Percentiles rank a stretch among this genome's conserved stretches.
These are phyloP conservation scores for Lepiota brunneoincarnata DNA, from an alignment of 768 basidiomycete genomes.

Conservation along the genomic window DNA sequence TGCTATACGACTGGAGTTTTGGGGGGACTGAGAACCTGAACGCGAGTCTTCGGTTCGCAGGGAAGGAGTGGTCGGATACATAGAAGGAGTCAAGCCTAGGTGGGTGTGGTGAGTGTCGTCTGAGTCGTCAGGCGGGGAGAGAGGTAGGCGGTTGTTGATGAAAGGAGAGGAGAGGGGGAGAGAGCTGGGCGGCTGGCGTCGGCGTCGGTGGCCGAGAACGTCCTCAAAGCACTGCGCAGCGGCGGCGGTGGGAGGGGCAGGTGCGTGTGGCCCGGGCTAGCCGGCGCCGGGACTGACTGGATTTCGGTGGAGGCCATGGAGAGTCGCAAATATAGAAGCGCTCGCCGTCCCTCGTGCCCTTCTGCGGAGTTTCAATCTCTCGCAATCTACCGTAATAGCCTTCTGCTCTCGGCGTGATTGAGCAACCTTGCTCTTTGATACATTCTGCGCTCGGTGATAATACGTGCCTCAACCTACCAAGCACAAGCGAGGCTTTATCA, in stretches of 20 bases:
- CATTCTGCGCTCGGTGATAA: background rate
- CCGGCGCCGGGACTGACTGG: constrained; percentile 7
- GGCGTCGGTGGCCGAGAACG: constrained; percentile 13
- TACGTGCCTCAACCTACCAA: background rate
- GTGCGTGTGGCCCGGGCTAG: constrained; percentile 14
- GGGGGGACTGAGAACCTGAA: constrained; percentile 15
- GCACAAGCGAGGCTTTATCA: background rate
- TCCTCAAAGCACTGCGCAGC: constrained; percentile 16
- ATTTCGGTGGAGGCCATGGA: background rate
- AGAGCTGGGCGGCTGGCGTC: constrained; percentile 9
- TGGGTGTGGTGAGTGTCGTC: constrained; percentile 4
- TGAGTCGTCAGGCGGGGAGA: constrained; percentile 7
- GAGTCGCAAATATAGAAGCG: constrained; percentile 8
- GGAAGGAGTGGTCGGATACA: background rate
- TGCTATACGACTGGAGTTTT: constrained; percentile 14
- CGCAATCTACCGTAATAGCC: background rate
- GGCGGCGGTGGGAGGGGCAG: constrained; percentile 15
- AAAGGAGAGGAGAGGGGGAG: constrained; percentile 12
- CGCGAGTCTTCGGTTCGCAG: background rate
- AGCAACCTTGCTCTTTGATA: too few relatives aligned
- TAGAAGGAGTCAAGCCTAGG: background rate
- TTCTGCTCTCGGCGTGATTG: too few relatives aligned
- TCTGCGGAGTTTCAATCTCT: constrained; percentile 1
- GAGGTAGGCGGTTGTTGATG: constrained; percentile 9
- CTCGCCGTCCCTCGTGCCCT: background rate